Base-by-base conservation (phyloP, 345 rosid genomes). In the Camelina laxa region DNA sequence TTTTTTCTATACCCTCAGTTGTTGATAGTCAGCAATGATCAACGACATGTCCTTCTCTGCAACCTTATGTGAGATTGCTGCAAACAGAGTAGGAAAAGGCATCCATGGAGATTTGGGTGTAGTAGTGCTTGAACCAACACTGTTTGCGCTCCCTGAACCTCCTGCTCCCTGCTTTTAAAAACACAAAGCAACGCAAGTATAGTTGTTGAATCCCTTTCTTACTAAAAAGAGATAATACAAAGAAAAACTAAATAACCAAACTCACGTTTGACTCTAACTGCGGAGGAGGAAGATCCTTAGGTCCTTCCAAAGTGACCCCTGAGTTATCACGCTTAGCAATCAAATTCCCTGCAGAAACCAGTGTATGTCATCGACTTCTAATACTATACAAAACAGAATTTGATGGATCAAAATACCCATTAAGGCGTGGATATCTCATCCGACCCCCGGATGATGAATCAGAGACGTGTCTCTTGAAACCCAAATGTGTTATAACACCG, bases 81-180 rank as follows among this genome's bases (percentile, higher is more conserved):
- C 87, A 86, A 96, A 92, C 79, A 96, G 69, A 82, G 75, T 76
- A 9, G 94, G 87, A 57, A 96, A 90, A 51, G 99, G 97, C 96
- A 96, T 88, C 92, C 94, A 96, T 22, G 99, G 99, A 30, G 97
- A 96, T 73, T 82, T 78, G 2, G 83, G 82, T 64, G 76, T 89
- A 13, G 84, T 79, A 44, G 80, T 75, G 81, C 86, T 86, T 27
- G 97, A 87, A 69, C 85, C 85, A 1, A 78, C 72, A 73, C 88
- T 88, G 72, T 87, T 80, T 53, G 87, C 86, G 58, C 85, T 90
- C 61, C 83, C 87, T 57, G 67, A 72, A 53, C 87, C 84, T 63
- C 83, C 85, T 60, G 76, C 71, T 20, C 82, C 86, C 53, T 72
- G 74, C 61, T 65, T 59, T 56, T 24, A 0, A 72, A 27, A 27